Evolutionary conservation across 2,329 filamentous ascomycete species (phyloP).

Genomic region (Penicillium sp.): DNA sequence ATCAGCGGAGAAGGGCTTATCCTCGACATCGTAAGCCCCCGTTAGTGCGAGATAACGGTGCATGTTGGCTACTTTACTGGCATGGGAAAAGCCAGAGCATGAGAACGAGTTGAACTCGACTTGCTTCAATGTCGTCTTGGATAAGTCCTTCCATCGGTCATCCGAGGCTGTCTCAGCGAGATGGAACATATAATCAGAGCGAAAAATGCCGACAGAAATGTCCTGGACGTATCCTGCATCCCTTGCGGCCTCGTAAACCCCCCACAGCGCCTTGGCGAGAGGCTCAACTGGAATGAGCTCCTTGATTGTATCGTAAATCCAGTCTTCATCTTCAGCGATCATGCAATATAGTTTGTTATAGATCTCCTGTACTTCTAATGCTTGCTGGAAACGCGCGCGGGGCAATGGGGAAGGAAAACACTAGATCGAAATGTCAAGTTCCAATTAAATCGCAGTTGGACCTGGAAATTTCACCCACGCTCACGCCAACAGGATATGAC

Average conservation of each 20-base stretch:
- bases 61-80: constrained; percentile 46
- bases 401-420: constrained; percentile 42
- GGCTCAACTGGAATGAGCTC: constrained; percentile 39
- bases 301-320: constrained; percentile 38
- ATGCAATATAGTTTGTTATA: constrained; percentile 58
- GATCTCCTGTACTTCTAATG: constrained; percentile 63
- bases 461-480: constrained; percentile 18
- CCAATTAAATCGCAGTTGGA: neutral
- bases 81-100: constrained; percentile 47
- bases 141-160: neutral
- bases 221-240: constrained; percentile 35
- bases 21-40: constrained; percentile 28
- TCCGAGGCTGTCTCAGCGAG: neutral
- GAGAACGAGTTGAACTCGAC: constrained; percentile 54
- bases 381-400: constrained; percentile 40
- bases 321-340: constrained; percentile 51
- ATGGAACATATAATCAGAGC: constrained; percentile 54
- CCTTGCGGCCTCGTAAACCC: constrained; percentile 39
- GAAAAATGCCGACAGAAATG: constrained; percentile 44
- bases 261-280: constrained; percentile 44
- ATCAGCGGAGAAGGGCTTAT: constrained; percentile 2
- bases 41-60: constrained; percentile 39
- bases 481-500: constrained; percentile 38
- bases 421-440: constrained; percentile 1
- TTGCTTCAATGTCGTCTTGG: constrained; percentile 41